A percentile compares a stretch with the other conserved stretches of the same genome.
These are phyloP conservation scores for Fusarium ambrosium DNA, from an alignment of 2,329 filamentous ascomycete species.

Conservation along the genomic window DNA sequence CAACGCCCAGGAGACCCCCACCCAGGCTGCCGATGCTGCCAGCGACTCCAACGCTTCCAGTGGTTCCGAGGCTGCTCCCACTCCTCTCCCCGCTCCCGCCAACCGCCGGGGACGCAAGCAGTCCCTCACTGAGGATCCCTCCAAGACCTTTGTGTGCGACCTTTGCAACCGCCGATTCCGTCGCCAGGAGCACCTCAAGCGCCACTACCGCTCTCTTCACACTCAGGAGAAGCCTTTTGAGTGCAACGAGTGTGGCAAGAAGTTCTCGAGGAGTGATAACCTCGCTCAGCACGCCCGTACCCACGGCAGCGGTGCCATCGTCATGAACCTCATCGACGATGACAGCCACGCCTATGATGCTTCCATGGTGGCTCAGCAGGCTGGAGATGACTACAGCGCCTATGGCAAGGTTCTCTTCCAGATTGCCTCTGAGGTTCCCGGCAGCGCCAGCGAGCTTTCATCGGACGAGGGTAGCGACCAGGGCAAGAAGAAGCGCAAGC, in stretches of 20 bases:
- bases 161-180: slow-evolving; percentile 98
- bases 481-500: slow-evolving; percentile 78
- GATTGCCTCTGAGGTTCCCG: slow-evolving; percentile 79
- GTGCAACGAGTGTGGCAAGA: slow-evolving; percentile 98
- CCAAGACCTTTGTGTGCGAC: slow-evolving; percentile 97
- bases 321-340: slow-evolving; percentile 89
- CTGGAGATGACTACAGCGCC: slow-evolving; percentile 73
- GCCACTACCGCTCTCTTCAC: slow-evolving; percentile 97
- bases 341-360: slow-evolving; percentile 62
- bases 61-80: slow-evolving; percentile 61
- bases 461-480: slow-evolving; percentile 66
- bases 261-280: slow-evolving; percentile 98
- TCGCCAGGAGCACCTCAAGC: slow-evolving; percentile 97
- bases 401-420: slow-evolving; percentile 87
- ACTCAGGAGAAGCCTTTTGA: slow-evolving; percentile 99
- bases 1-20: slow-evolving; percentile 53
- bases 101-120: slow-evolving; percentile 98
- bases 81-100: slow-evolving; percentile 68
- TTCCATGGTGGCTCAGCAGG: slow-evolving; percentile 58
- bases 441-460: slow-evolving; percentile 71
- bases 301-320: slow-evolving; percentile 88
- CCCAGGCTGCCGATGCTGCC: slow-evolving; percentile 53
- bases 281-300: slow-evolving; percentile 95
- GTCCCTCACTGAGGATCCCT: slow-evolving; percentile 95
- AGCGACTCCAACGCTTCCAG: slow-evolving; percentile 56